These are phyloP conservation scores for Scutellaria barbata DNA, from an alignment of 257 asterid species.

Conservation along the genomic window DNA sequence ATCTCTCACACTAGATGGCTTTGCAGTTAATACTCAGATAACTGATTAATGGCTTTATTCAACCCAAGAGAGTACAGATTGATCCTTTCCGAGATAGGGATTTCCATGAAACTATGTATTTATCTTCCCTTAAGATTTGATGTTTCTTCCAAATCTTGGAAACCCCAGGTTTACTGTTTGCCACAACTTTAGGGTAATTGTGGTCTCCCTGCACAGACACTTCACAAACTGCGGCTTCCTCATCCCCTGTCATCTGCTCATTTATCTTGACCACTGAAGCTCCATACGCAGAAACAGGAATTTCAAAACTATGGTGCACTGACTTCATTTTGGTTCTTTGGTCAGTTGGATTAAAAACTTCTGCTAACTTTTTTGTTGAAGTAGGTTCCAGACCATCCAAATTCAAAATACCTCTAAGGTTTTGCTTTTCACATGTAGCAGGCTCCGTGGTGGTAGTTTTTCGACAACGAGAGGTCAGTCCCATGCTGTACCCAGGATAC, in stretches of 20 bases:
- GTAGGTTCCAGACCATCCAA: conserved; percentile 57
- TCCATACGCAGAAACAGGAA: conserved; percentile 52
- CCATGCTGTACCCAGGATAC: conserved; percentile 51
- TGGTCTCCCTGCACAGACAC: conserved; percentile 64
- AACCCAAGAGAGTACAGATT: conserved; percentile 58
- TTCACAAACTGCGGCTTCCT: conserved; percentile 69
- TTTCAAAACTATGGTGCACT: conserved; percentile 46
- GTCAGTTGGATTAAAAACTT: conserved; percentile 50
- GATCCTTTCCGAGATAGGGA: conserved; percentile 49
- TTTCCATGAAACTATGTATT: conserved; percentile 52
- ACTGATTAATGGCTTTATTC: conserved; percentile 72
- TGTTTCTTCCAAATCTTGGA: conserved; percentile 60
- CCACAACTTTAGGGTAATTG: conserved; percentile 46
- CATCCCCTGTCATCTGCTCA: conserved; percentile 58
- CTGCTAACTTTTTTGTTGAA: too few species aligned
- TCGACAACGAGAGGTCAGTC: conserved; percentile 54
- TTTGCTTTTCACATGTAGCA: conserved; percentile 61
- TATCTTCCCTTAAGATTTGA: conserved; percentile 53
- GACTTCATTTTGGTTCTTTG: conserved; percentile 53
- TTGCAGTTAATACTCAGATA: conserved; percentile 84
- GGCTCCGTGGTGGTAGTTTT: conserved; percentile 46
- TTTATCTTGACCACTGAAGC: conserved; percentile 51
- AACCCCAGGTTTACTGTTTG: conserved; percentile 46
- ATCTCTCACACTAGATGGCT: conserved; percentile 61
- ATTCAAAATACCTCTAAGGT: conserved; percentile 66